Base-by-base conservation (phyloP, 805 yeast species). In the Candida khao-thaluensis region DNA sequence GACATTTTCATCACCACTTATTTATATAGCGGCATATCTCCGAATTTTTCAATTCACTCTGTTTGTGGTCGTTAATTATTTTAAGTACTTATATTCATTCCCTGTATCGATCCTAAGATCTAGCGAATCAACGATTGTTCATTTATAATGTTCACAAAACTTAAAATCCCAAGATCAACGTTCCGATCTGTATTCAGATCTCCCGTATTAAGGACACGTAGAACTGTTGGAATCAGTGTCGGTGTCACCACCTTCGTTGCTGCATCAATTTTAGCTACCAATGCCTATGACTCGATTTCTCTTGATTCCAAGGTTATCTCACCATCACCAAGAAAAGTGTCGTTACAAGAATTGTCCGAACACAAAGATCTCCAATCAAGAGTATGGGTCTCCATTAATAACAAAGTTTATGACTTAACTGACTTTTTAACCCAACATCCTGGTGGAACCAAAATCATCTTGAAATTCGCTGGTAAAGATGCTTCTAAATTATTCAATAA, bases 401-500 rank as follows among this genome's bases (percentile, higher is more conserved):
- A 95, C 55, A 85, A 85, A 51, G 80, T 91, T 22, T 91, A 90
- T 60, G 82, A 91, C 54, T 90, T 91, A 37, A 84, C 95, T 1
- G 70, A 62, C 3, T 85, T 85, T 47, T 51, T 83, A 23, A 79
- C 78, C 18, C 85, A 80, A 53, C 95, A 85, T 56, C 86, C 86
- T 1, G 86, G 77, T 21, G 86, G 86, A n/a, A 67, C 64, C 6
- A 81, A 75, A 41, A 49, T 79, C 16, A 69, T 81, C 35, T 41
- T 76, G 39, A 77, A 75, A 4, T 73, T 71, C 48, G 82, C 77
- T 22, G 87, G 84, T 16, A 71, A 73, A 48, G 84, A 78, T 49
- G 60, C 77, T 35, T 85, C 96, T 5, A 78, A 76, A 56, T 7
- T 59, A 29, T 59, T 59, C 45, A 63, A 66, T 55, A 63, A 64